Base-by-base conservation (phyloP, 2,329 filamentous ascomycete species). In the Thelonectria rubi region DNA sequence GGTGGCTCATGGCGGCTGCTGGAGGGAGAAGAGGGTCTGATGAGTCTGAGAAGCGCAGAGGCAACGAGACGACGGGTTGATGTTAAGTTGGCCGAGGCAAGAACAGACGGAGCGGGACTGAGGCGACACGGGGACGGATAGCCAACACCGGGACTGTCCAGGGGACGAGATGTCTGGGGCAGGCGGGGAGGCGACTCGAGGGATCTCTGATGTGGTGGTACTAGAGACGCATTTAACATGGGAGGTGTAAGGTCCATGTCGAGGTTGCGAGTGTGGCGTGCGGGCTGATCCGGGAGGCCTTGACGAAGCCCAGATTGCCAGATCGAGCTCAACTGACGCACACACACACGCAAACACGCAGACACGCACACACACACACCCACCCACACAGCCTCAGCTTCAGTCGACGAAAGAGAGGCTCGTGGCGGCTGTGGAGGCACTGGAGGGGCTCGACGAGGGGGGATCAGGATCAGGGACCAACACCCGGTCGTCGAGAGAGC, bases 201-300 rank as follows among this genome's bases (percentile, higher is more conserved):
- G 60, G 68, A 64, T 48, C 63, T 67, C 46, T 65, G 67, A 61
- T 68, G 67, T 55, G 63, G 63, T 63, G 69, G 69, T 76, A 81
- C 72, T 79, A 81, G 60, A 78, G 82, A 74, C 48, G 68, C 72
- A 60, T 77, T 81, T 59, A 82, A 75, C 47, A 81, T 77, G 56
- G 80, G 81, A 68, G 82, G 82, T 74, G 81, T 81, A 67, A 80
- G 76, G 73, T 83, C 81, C 82, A 84, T 84, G 74, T 72, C 71
- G 70, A 72, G 73, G 61, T 65, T 61, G 67, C 68, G 67, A 37
- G 56, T 59, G 65, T 65, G 68, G 64, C 65, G 61, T 63, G 64
- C 65, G 65, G 66, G 65, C 68, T 62, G 65, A 55, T 60, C 66
- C 66, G 53, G 64, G 65, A 69, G 49, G 69, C 57, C 69, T 69